Evolutionary conservation across 352 stramenopile species (phyloP), one percentile per base, ranked within the genome.

Genomic region (Blastocystis sp.): DNA sequence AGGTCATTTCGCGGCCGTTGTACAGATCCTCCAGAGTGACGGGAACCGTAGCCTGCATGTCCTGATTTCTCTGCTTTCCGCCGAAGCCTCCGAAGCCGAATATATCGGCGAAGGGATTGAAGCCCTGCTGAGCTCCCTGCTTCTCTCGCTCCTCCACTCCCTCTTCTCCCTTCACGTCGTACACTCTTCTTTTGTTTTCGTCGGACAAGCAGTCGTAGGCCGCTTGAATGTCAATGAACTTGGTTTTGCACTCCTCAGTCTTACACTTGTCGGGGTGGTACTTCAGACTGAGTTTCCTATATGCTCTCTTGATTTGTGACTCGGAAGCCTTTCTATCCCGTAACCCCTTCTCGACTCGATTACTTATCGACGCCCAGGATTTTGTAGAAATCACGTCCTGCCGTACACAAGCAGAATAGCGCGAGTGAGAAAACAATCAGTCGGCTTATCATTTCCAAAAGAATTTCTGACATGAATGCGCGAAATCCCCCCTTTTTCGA

Each of bases 191-290:
- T 51, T 89, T 77, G 29, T 89, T 89, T 29, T 89, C 79, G 41
- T 89, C 79, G 2, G 79, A 89, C 10, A 89, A 62, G 50, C 39
- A 62, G 39, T 89, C 79, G 33, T 89, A 89, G 26, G 79, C 79
- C 9, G 41, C 67, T 24, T 89, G 79, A 26, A 89, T 89, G 45
- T 89, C 79, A 60, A 79, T 77, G 39, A 77, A 89, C 21, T 35
- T 71, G 4, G 39, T 26, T 78, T 89, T 79, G 45, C 79, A 89
- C 59, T 89, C 79, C 35, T 95, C 93, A 39, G 93, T 92, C 37
- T 94, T 94, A 70, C 96, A 95, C 92, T 97, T 97, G 91, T 98
- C 95, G 51, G 96, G 96, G 90, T 98, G 96, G 90, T 98, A 98
- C 90, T 98, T 96, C n/a, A 98, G 93, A 71, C 93, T 96, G 21